Percentiles rank a stretch among this genome's conserved stretches.
These are phyloP conservation scores for Cystofilobasidium capitatum DNA, from an alignment of 768 basidiomycete genomes.

Conservation along the genomic window DNA sequence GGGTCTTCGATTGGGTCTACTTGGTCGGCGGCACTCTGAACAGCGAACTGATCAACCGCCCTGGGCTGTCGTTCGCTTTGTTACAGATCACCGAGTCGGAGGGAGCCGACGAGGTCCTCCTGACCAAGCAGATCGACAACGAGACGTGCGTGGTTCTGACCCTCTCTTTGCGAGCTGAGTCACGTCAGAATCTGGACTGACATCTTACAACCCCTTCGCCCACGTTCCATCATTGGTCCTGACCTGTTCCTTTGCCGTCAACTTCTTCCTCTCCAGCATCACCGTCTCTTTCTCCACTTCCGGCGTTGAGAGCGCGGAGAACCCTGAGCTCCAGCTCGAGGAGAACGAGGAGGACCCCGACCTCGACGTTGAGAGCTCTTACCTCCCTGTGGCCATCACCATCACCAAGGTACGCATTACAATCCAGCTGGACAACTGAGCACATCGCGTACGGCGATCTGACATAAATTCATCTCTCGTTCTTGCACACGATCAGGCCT, in stretches of 20 bases:
- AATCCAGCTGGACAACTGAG: not conserved
- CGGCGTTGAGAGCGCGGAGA: not conserved
- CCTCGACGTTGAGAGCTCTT: not conserved
- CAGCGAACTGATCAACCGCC: not conserved
- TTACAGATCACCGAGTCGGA: conserved; percentile 1
- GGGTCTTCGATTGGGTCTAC: not conserved
- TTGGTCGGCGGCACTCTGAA: not conserved
- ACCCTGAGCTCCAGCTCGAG: not conserved
- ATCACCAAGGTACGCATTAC: not conserved
- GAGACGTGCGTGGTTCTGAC: not conserved
- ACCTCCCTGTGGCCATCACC: not conserved
- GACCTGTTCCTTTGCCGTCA: not conserved
- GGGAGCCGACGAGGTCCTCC: not conserved
- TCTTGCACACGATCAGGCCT: too few species aligned
- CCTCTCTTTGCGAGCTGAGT: too few species aligned
- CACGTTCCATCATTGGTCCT: not conserved
- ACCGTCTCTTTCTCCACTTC: conserved; percentile 3
- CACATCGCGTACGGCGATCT: not conserved
- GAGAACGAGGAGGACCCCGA: not conserved
- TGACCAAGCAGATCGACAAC: conserved; percentile 3
- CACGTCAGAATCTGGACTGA: too few species aligned
- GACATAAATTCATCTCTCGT: not conserved
- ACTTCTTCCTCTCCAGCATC: not conserved
- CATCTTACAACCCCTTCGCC: too few species aligned
- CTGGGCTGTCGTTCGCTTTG: too few species aligned